These are phyloP conservation scores for Cadophora sp. DNA, from an alignment of 2,329 filamentous ascomycete species.

Conservation along the genomic window DNA sequence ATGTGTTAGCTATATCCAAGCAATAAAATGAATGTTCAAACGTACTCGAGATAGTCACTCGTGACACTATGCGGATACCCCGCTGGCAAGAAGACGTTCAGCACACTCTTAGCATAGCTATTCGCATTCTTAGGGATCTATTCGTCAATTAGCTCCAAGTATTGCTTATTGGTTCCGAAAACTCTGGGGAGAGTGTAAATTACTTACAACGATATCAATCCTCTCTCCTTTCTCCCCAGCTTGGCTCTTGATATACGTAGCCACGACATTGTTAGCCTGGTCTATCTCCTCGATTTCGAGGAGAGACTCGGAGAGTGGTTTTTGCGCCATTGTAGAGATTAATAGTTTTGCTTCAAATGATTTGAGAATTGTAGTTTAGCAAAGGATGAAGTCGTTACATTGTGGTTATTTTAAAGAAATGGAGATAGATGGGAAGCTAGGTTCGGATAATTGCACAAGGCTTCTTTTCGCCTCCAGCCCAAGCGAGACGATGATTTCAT, in stretches of 20 bases:
- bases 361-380: not conserved
- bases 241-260: conserved; percentile 40
- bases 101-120: conserved; percentile 45
- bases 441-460: conserved; percentile 1
- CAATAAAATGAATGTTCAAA: conserved; percentile 24
- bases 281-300: conserved; percentile 42
- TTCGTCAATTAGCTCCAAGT: not conserved
- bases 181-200: not conserved
- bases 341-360: not conserved
- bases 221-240: conserved; percentile 25
- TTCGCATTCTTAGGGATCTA: conserved; percentile 38
- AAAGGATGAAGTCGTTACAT: not conserved
- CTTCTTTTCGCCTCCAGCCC: not conserved
- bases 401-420: not conserved
- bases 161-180: not conserved
- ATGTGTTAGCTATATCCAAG: not conserved
- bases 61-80: conserved; percentile 75
- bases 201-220: conserved; percentile 40
- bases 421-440: not conserved
- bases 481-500: conserved; percentile 1
- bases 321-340: not conserved
- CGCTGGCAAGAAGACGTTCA: conserved; percentile 70
- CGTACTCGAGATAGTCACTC: conserved; percentile 71
- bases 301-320: not conserved
- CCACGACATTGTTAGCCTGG: conserved; percentile 44